A percentile compares a stretch with the other conserved stretches of the same genome.
Evolutionary conservation across 1,284 basidiomycete genomes (phyloP).

Genomic region (Leucoagaricus sp.): DNA sequence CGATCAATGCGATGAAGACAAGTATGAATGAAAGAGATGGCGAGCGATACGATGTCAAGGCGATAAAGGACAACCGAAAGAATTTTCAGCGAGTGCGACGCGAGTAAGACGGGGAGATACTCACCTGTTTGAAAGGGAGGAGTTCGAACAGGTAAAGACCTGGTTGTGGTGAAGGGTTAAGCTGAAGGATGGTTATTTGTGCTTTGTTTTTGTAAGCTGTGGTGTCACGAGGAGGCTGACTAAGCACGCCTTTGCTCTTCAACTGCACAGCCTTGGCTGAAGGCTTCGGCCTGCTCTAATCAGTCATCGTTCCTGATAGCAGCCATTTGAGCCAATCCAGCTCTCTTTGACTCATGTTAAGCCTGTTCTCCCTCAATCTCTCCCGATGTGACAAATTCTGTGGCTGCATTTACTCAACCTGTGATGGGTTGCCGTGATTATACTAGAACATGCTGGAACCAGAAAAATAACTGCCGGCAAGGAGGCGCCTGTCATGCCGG

Average conservation of each 20-base stretch:
- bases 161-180: slow-evolving; percentile 56
- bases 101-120: slow-evolving; percentile 21
- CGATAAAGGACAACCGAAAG: slow-evolving; percentile 21
- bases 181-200: slow-evolving; percentile 40
- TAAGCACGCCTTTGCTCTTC: slow-evolving; percentile 25
- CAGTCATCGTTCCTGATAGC: not conserved
- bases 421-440: not conserved
- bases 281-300: not conserved
- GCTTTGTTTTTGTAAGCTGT: slow-evolving; percentile 47
- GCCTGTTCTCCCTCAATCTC: too few species aligned
- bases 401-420: too few species aligned
- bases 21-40: slow-evolving; percentile 19
- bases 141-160: slow-evolving; percentile 26
- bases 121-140: slow-evolving; percentile 28
- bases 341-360: not conserved
- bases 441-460: slow-evolving; percentile 1
- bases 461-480: not conserved
- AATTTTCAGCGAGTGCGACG: slow-evolving; percentile 17
- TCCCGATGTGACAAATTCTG: too few species aligned
- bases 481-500: not conserved
- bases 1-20: slow-evolving; percentile 38
- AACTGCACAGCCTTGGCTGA: slow-evolving; percentile 11
- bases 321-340: not conserved
- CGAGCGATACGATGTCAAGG: slow-evolving; percentile 22
- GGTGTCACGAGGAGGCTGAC: slow-evolving; percentile 32